Percentiles rank a stretch among this genome's conserved stretches.
phyloP scores from a whole-genome alignment of 257 asterid genomes.

The Verbena officinalis region DNA sequence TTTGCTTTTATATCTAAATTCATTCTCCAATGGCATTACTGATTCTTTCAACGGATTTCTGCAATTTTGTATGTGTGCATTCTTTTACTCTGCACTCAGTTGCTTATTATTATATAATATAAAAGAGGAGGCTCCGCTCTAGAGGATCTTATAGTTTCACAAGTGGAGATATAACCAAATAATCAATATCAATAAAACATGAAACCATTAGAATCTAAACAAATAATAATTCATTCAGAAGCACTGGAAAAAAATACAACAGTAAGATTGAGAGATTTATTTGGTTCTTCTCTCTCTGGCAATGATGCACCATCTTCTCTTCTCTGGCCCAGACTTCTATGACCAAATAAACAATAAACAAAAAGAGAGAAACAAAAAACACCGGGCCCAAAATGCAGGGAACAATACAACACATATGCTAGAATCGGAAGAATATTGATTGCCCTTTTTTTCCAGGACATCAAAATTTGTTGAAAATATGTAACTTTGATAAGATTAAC shows the following conservation, averaged over 20 bases:
- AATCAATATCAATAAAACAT: not conserved
- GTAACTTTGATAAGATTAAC: constrained; percentile 30
- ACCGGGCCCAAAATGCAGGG: constrained; percentile 29
- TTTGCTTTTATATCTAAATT: too few species aligned
- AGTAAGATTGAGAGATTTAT: too few species aligned
- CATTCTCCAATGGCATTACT: too few species aligned
- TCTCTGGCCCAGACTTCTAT: not conserved
- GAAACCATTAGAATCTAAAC: constrained; percentile 2
- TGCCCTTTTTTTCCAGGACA: constrained; percentile 26
- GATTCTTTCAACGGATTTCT: too few species aligned
- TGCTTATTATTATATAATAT: not conserved
- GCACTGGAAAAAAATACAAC: not conserved
- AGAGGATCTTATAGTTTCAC: not conserved
- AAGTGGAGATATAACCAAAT: not conserved
- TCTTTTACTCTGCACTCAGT: constrained; percentile 8
- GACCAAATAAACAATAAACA: constrained; percentile 4
- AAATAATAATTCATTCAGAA: not conserved
- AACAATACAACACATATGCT: not conserved
- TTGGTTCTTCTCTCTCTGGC: too few species aligned
- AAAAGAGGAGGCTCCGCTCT: not conserved
- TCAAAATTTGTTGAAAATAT: not conserved
- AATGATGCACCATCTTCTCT: too few species aligned
- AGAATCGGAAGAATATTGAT: constrained; percentile 15
- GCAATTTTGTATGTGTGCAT: not conserved
- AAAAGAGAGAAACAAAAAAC: not conserved